Evolutionary conservation across 768 basidiomycete species (phyloP), one percentile per base, ranked within the genome.

Genomic region (Mrakia gelida): DNA sequence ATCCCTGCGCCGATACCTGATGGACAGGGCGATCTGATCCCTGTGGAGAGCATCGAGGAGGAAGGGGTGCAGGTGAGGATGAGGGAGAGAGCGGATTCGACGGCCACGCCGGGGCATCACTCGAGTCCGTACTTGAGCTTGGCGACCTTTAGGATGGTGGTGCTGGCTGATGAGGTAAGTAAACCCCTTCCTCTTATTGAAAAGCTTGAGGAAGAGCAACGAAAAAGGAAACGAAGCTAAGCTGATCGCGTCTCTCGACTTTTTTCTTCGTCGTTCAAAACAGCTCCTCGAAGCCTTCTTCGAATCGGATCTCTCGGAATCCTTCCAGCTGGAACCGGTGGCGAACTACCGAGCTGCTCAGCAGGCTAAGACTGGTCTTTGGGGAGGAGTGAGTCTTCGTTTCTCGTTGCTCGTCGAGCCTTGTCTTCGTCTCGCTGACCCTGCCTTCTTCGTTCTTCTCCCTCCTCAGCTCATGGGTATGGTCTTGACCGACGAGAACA

Each of bases 251-350:
- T 41, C 45, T 11, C 21, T n/a, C 26, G 32, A 38, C 38, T 21
- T 38, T 28, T 28, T 16, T 2, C 15, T 16, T 45, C 15, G 5
- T 45, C 45, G 11, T 45, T 13, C 45, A 45, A n/a, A n/a, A 26
- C 32, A 75, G 76, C 88, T 98, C 38, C 88, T 99, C 34, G 97
- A 99, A 83, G 91, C 92, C 1, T 99, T 99, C 88, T 99, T 98
- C 81, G 95, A 94, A 82, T 89, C 91, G 0, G 97, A 98, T 84
- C 86, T 99, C 79, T 90, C 93, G 0, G 89, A 88, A 0, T 95
- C 95, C 3, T 98, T 97, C 89, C 88, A 89, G 80, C 87, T 97
- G 49, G 90, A 92, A 76, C 86, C 88, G 23, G 86, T 92, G 15
- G 45, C 65, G 26, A 61, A 79, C 28, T 79, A 75, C 56, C 81